A percentile compares a stretch with the other conserved stretches of the same genome.
Evolutionary conservation across 2,329 filamentous ascomycete species (phyloP).

Genomic region (Diaporthe longicolla): DNA sequence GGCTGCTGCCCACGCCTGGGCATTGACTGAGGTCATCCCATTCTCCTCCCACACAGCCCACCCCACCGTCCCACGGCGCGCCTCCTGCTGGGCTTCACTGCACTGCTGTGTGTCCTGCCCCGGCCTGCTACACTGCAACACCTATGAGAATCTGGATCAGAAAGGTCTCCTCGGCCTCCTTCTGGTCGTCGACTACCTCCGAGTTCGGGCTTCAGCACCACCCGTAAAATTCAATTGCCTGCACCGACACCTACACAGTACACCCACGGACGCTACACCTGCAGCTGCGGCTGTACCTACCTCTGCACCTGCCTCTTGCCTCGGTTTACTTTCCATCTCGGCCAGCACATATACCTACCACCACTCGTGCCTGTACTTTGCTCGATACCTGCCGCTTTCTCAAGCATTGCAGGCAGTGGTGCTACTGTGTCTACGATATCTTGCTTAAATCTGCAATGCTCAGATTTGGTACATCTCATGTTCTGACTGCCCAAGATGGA

Average conservation of each 20-base stretch:
- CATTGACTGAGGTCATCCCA: slow-evolving; percentile 16
- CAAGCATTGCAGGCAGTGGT: not conserved
- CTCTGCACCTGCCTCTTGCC: not conserved
- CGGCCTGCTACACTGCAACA: not conserved
- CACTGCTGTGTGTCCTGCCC: not conserved
- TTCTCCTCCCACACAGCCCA: not conserved
- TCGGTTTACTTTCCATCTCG: not conserved
- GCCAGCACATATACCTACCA: not conserved
- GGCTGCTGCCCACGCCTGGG: slow-evolving; percentile 20
- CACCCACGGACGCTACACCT: not conserved
- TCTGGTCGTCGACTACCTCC: not conserved
- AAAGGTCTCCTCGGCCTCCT: not conserved
- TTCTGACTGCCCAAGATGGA: not conserved
- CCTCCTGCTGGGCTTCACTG: slow-evolving; percentile 11
- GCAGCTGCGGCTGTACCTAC: not conserved
- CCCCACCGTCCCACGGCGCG: not conserved
- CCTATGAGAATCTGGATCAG: slow-evolving; percentile 9
- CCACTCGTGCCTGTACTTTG: not conserved
- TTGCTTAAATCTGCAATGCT: not conserved
- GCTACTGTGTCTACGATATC: not conserved
- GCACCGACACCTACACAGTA: not conserved
- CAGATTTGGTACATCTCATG: not conserved
- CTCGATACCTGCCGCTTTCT: not conserved
- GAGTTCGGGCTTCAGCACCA: slow-evolving; percentile 30
- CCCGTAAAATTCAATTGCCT: not conserved